Conservation (phyloP, 768 basidiomycete species). For the Dentipellis fragilis region DNA sequence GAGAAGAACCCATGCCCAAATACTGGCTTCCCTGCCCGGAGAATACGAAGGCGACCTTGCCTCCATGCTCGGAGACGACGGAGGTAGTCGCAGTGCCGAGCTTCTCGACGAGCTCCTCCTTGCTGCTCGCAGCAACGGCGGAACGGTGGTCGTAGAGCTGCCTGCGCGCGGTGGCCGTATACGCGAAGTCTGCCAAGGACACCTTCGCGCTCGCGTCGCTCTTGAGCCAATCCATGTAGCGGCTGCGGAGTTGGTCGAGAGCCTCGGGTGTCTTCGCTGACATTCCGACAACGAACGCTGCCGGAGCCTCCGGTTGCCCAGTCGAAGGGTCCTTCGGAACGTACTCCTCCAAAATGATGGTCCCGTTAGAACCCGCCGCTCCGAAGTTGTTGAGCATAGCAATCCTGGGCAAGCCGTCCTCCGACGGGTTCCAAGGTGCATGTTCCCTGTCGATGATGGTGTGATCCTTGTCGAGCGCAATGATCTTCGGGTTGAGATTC, state of each 20-base stretch:
- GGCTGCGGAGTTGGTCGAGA: constrained; percentile 35
- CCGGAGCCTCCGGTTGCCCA: background rate
- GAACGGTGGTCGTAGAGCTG: constrained; percentile 45
- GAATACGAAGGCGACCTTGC: constrained; percentile 53
- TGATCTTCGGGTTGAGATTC: constrained; percentile 47
- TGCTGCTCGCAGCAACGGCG: constrained; percentile 33
- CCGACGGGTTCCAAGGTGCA: constrained; percentile 32
- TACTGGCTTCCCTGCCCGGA: constrained; percentile 69
- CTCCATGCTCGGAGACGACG: constrained; percentile 19
- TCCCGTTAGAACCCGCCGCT: constrained; percentile 61
- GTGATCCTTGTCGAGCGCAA: constrained; percentile 34
- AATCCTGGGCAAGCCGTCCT: constrained; percentile 28
- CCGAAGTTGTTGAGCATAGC: constrained; percentile 71
- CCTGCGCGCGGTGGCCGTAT: constrained; percentile 58
- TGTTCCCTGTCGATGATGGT: constrained; percentile 35
- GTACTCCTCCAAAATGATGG: constrained; percentile 49
- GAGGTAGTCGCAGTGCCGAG: constrained; percentile 26
- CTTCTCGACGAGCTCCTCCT: constrained; percentile 35
- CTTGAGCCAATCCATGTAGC: constrained; percentile 40
- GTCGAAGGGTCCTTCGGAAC: background rate
- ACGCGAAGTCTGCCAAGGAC: constrained; percentile 44
- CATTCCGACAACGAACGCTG: constrained; percentile 41
- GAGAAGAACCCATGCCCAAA: constrained; percentile 46
- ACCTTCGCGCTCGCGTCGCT: constrained; percentile 15
- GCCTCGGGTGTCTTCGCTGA: constrained; percentile 47